These are phyloP conservation scores for Echeveria elegans DNA, from an alignment of 164 flowering plant genomes.

Conservation along the genomic window DNA sequence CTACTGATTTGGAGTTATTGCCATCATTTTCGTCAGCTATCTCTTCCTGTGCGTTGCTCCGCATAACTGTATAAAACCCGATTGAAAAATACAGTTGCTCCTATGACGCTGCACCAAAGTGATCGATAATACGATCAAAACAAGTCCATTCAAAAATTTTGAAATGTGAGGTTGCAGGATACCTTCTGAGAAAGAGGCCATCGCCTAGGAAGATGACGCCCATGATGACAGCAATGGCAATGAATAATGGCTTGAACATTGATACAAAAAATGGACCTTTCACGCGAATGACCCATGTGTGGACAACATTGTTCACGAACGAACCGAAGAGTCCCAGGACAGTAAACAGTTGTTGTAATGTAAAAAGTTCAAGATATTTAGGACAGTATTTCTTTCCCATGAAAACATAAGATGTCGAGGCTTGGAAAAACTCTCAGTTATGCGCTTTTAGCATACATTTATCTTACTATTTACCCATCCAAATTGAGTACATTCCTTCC, in stretches of 20 bases:
- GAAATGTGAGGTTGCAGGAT: slow-evolving; percentile 1
- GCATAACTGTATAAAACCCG: slow-evolving; percentile 36
- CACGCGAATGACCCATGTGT: slow-evolving; percentile 40
- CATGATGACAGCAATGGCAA: slow-evolving; percentile 56
- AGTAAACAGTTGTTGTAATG: neutral
- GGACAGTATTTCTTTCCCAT: no score
- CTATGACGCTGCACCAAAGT: slow-evolving; percentile 24
- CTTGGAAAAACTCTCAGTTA: no score
- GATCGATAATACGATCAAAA: neutral
- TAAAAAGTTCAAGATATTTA: neutral
- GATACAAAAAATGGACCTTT: slow-evolving; percentile 58
- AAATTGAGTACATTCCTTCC: no score
- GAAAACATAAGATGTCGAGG: no score
- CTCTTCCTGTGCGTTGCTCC: slow-evolving; percentile 40
- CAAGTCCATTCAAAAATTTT: neutral
- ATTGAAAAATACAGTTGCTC: slow-evolving; percentile 28
- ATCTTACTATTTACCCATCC: no score
- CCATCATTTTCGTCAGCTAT: slow-evolving; percentile 12
- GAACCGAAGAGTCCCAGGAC: slow-evolving; percentile 45
- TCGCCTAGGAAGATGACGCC: slow-evolving; percentile 43
- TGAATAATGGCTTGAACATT: slow-evolving; percentile 59
- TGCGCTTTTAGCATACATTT: no score
- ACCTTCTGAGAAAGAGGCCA: slow-evolving; percentile 66
- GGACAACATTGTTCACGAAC: slow-evolving; percentile 27
- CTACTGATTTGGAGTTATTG: slow-evolving; percentile 7